Percentiles rank a stretch among this genome's conserved stretches.
These are phyloP conservation scores for Fusarium ramigenum DNA, from an alignment of 2,329 filamentous ascomycete species.

Conservation along the genomic window DNA sequence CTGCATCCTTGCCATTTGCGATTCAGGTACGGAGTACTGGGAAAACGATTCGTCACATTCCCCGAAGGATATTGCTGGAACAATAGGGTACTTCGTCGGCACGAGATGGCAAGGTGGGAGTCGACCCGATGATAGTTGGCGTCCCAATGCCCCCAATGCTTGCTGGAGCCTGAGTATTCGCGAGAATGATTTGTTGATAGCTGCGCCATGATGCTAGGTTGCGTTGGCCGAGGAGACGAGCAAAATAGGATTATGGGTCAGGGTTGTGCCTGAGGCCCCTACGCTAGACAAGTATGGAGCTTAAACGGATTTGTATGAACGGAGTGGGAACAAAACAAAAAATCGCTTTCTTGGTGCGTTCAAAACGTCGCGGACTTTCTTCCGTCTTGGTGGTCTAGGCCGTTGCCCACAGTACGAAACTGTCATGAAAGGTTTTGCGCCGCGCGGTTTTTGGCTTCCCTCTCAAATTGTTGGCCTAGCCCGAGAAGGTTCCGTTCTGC, in stretches of 20 bases:
- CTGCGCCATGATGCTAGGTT: constrained; percentile 1
- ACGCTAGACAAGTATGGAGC: constrained; percentile 20
- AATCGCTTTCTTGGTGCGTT: constrained; percentile 18
- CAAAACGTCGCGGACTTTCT: constrained; percentile 31
- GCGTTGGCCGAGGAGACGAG: constrained; percentile 8
- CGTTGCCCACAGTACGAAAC: constrained; percentile 35
- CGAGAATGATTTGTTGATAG: constrained; percentile 12
- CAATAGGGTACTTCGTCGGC: background rate
- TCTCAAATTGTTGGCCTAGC: constrained; percentile 18
- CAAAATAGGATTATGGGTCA: background rate
- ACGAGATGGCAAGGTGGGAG: constrained; percentile 2
- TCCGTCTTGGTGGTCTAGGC: constrained; percentile 17
- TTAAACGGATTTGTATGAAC: constrained; percentile 21
- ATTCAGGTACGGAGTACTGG: constrained; percentile 2
- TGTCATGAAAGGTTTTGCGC: constrained; percentile 23
- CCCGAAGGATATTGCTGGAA: background rate
- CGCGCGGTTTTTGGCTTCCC: constrained; percentile 23
- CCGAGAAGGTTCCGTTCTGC: constrained; percentile 24
- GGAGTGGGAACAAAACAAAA: constrained; percentile 27
- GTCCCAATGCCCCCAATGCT: background rate
- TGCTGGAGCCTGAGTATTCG: background rate
- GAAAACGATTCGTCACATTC: constrained; percentile 13
- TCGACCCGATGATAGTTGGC: constrained; percentile 9
- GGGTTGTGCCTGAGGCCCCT: constrained; percentile 26
- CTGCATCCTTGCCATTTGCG: constrained; percentile 22